Evolutionary conservation across 2,329 filamentous ascomycete species (phyloP), one percentile per base, ranked within the genome.

Genomic region (Cladosporium sp.): DNA sequence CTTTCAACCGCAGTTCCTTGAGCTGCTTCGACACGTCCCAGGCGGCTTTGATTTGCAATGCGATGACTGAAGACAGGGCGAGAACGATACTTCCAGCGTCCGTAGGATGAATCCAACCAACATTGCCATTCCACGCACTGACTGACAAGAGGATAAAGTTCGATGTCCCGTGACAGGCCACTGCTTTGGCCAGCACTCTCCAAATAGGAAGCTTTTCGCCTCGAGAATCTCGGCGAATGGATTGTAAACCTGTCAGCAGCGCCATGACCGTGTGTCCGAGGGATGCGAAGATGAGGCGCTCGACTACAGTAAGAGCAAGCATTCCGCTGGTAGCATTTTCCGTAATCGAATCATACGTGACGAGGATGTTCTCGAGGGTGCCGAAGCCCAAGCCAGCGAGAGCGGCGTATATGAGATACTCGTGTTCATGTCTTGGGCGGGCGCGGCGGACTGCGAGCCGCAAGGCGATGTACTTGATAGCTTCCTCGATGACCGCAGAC

Each of bases 1-100:
- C 12, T 31, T 33, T 40, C 46, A 62, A 21, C 31, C 55, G 21
- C 49, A 72, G 26, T 23, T 53, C 55, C 31, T 66, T 66, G 21
- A 72, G 64, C 62, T 68, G 65, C 26, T 66, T 60, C 40, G 70
- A 55, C 4, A 70, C 31, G 16, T 71, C 67, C 44, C 60, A 44
- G 11, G 33, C 46, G 7, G 60, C 60, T 28, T 33, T 35, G 23
- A 33, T 18, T n/a, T 53, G 60, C 31, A 62, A 28, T 4, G 60
- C 31, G 18, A 62, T 23, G 12, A 44, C 31, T 5, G 60, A 52
- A 28, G 21, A 18, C 14, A 62, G 10, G 18, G 29, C 60, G 31
- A 53, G 16, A 21, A 52, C n/a, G 4, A 62, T 26, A 29, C 46
- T 62, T 26, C 60, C 60, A 11, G 53, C 29, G 23, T 55, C 60